Percentiles rank a stretch among this genome's conserved stretches.
phyloP scores from a whole-genome alignment of 139 green algal species.

The Chlamydomonas applanata region DNA sequence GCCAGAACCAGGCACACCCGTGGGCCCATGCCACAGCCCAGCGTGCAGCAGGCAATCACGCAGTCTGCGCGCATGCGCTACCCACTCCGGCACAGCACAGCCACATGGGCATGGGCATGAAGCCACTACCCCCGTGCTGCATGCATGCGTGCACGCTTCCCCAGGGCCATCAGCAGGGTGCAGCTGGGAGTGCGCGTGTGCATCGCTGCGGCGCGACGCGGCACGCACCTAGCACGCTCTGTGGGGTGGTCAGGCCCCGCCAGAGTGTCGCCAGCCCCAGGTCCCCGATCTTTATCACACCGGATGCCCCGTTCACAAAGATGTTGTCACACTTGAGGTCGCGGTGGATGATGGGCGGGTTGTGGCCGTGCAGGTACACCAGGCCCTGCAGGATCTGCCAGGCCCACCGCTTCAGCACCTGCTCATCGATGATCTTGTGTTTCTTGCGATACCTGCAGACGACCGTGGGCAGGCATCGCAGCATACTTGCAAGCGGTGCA shows the following conservation, averaged over 20 bases:
- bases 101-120: no score
- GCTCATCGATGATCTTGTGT: slow-evolving; percentile 87
- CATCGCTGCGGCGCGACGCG: no score
- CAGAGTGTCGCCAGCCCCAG: slow-evolving; percentile 94
- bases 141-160: no score
- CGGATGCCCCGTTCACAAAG: slow-evolving; percentile 93
- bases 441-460: slow-evolving; percentile 86
- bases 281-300: slow-evolving; percentile 98
- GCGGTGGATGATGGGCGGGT: slow-evolving; percentile 60
- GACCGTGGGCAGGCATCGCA: neutral
- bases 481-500: neutral
- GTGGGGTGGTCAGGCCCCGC: slow-evolving; percentile 79
- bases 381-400: slow-evolving; percentile 97
- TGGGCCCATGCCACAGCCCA: no score
- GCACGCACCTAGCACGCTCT: slow-evolving; percentile 80
- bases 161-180: no score
- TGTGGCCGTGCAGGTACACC: slow-evolving; percentile 91
- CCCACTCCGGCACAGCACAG: no score
- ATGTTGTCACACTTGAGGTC: slow-evolving; percentile 71
- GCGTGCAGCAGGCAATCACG: no score
- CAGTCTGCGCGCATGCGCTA: no score
- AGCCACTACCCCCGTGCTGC: no score
- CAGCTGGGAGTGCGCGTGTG: no score
- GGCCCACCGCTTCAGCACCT: slow-evolving; percentile 93
- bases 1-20: no score